A percentile compares a stretch with the other conserved stretches of the same genome.
Evolutionary conservation across 73 alveolate genomes (phyloP).

Genomic region (Paramecium caudatum): DNA sequence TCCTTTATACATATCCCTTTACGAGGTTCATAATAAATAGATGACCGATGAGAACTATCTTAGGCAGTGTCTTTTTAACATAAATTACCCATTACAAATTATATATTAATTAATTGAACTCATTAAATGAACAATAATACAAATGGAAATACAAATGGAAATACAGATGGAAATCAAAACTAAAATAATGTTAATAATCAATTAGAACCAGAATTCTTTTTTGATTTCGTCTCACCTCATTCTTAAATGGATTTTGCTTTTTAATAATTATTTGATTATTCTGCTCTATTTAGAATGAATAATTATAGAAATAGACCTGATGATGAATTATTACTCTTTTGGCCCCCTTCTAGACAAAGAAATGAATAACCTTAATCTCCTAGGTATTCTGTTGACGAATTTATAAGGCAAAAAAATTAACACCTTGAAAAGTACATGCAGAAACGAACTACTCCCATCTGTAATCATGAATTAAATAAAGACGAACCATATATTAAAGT

Average conservation of each 20-base stretch:
- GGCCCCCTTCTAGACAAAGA: not conserved
- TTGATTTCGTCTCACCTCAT: too few species aligned
- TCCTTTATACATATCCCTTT: not conserved
- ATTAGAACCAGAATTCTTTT: too few species aligned
- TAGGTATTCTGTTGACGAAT: not conserved
- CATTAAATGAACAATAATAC: too few species aligned
- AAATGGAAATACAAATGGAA: too few species aligned
- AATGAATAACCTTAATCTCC: conserved; percentile 28
- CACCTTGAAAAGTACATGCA: not conserved
- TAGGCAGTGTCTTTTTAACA: not conserved
- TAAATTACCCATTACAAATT: conserved; percentile 16
- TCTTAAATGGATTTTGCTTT: too few species aligned
- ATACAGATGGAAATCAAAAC: too few species aligned
- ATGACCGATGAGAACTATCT: not conserved
- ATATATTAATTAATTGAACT: too few species aligned
- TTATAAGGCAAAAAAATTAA: not conserved
- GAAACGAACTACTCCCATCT: not conserved
- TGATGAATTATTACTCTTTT: not conserved
- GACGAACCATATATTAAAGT: conserved; percentile 63
- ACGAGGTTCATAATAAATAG: not conserved
- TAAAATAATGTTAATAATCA: too few species aligned
- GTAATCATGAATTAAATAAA: conserved; percentile 5
- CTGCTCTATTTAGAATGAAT: not conserved
- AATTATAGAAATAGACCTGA: not conserved
- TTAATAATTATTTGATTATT: too few species aligned